phyloP scores from a whole-genome alignment of 306 rosid species.

The Luffa aegyptiaca region DNA sequence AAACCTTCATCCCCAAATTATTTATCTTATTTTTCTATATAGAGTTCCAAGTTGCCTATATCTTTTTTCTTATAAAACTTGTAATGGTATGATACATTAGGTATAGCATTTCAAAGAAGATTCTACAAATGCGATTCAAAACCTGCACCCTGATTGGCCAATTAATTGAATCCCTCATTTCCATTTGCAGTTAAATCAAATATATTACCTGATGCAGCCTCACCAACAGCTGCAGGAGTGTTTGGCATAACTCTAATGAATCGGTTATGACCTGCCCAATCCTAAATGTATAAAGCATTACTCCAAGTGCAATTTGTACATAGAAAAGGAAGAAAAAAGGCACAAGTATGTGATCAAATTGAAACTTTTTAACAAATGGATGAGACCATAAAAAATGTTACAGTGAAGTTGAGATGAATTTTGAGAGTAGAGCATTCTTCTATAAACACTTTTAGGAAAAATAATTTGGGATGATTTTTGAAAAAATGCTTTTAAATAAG shows the following conservation, averaged over 20 bases:
- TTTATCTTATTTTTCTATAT: background rate
- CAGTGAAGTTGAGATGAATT: background rate
- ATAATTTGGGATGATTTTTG: background rate
- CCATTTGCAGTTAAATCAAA: background rate
- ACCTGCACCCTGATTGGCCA: background rate
- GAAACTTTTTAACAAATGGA: background rate
- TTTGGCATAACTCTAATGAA: constrained; percentile 77
- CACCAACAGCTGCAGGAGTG: constrained; percentile 68
- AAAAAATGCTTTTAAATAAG: background rate
- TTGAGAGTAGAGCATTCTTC: background rate
- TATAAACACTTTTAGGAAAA: background rate
- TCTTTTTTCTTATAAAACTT: background rate
- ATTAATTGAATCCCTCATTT: background rate
- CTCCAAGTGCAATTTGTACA: background rate
- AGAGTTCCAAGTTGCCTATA: background rate
- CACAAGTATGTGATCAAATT: background rate
- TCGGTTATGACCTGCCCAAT: constrained; percentile 65
- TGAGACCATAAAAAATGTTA: background rate
- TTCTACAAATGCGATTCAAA: background rate
- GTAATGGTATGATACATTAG: background rate
- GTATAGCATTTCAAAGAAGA: background rate
- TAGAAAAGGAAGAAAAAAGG: background rate
- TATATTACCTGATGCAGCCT: constrained; percentile 76
- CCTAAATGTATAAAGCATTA: constrained; percentile 28
- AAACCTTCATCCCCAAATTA: background rate